These are phyloP conservation scores for Gastrodia elata DNA, from an alignment of 106 monocot genomes.

Conservation along the genomic window DNA sequence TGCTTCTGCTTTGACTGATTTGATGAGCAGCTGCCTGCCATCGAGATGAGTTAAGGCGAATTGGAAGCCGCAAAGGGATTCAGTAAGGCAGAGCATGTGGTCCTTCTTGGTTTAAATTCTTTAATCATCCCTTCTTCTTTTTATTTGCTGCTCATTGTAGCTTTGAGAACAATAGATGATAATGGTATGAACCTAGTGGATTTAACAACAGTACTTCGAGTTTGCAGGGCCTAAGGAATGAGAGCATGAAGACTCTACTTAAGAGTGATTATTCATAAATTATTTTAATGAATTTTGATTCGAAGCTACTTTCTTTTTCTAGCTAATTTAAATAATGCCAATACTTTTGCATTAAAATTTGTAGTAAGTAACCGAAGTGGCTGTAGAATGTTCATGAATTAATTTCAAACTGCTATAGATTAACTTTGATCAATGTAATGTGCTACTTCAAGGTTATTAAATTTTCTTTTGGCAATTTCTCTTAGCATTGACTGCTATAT, in stretches of 20 bases:
- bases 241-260: too few species aligned
- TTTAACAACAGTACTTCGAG: not conserved
- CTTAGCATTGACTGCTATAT: not conserved
- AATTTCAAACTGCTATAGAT: not conserved
- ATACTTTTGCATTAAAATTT: not conserved
- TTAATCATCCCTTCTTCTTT: constrained; percentile 45
- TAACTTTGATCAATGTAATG: not conserved
- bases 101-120: constrained; percentile 35
- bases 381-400: too few species aligned
- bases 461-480: not conserved
- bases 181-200: not conserved
- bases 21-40: constrained; percentile 3
- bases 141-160: not conserved
- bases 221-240: not conserved
- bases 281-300: not conserved
- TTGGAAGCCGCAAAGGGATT: constrained; percentile 48
- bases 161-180: not conserved
- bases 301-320: not conserved
- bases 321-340: not conserved
- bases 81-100: constrained; percentile 36
- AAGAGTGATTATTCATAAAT: not conserved
- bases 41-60: constrained; percentile 8
- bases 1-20: too few species aligned
- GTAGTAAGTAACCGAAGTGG: too few species aligned
- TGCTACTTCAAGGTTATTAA: not conserved